Percentiles rank a stretch among this genome's conserved stretches.
Evolutionary conservation across 2,329 filamentous ascomycete genomes (phyloP).

Genomic region (Monosporascus sp.): DNA sequence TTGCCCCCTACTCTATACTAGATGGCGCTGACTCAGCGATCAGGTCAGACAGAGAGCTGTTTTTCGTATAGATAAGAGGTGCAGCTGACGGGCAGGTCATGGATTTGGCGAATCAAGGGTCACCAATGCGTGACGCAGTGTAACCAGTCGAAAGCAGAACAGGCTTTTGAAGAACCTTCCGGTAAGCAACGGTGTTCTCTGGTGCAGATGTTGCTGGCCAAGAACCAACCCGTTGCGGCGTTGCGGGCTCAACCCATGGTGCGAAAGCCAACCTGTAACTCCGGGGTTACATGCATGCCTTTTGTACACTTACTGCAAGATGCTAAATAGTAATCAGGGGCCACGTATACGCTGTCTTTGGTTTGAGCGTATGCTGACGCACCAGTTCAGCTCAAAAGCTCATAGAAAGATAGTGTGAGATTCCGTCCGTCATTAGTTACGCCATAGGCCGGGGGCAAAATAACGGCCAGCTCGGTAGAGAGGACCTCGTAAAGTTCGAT

Average conservation of each 20-base stretch:
- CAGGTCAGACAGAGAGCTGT: not conserved
- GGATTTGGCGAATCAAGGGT: not conserved
- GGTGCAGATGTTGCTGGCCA: not conserved
- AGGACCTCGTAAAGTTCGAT: not conserved
- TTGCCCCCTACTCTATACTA: not conserved
- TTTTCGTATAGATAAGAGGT: not conserved
- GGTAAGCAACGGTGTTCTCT: not conserved
- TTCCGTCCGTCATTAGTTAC: not conserved
- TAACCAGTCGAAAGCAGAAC: not conserved
- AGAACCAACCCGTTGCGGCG: too few species aligned
- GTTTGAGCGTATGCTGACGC: too few species aligned
- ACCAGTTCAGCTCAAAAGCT: too few species aligned
- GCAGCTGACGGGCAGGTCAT: not conserved
- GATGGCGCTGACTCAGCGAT: not conserved
- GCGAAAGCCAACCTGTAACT: too few species aligned
- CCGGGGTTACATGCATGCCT: too few species aligned
- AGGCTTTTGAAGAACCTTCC: not conserved
- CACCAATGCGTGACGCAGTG: not conserved
- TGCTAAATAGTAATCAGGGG: too few species aligned
- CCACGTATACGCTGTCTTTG: too few species aligned
- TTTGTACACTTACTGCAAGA: too few species aligned
- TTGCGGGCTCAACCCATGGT: too few species aligned
- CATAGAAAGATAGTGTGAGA: too few species aligned
- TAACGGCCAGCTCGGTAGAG: not conserved
- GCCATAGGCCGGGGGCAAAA: not conserved